Conservation (phyloP, 108 stramenopile genomes). For the Conticribra guillardii region DNA sequence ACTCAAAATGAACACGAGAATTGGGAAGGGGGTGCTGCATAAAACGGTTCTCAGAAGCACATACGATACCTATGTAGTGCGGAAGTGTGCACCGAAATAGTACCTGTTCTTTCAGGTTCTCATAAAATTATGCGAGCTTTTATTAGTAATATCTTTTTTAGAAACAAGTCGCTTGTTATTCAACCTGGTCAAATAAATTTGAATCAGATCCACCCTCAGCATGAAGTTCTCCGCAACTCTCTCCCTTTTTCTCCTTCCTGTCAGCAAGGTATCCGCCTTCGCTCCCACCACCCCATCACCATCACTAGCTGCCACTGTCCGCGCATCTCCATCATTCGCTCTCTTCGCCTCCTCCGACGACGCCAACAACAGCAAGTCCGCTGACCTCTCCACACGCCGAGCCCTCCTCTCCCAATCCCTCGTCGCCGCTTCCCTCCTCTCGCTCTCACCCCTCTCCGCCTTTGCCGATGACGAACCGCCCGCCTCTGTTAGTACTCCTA, state of each 20-base stretch:
- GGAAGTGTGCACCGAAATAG: too few relatives aligned
- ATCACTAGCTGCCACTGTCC: not conserved
- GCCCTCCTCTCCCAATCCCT: conserved; percentile 32
- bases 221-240: too few relatives aligned
- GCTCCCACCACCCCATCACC: not conserved
- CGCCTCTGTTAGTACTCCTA: conserved; percentile 2
- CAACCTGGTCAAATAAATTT: too few relatives aligned
- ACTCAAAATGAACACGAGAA: too few relatives aligned
- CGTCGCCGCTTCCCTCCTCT: conserved; percentile 17
- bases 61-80: too few relatives aligned
- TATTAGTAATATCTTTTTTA: too few relatives aligned
- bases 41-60: too few relatives aligned
- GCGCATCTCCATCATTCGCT: not conserved
- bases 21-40: too few relatives aligned
- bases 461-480: not conserved
- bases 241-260: conserved; percentile 1
- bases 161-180: too few relatives aligned
- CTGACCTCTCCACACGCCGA: conserved; percentile 20
- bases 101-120: too few relatives aligned
- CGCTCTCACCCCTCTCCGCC: conserved; percentile 5
- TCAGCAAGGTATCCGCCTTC: conserved; percentile 3
- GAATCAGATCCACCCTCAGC: too few relatives aligned
- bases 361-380: not conserved
- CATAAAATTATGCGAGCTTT: too few relatives aligned
- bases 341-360: not conserved